Evolutionary conservation across 2,329 filamentous ascomycete species (phyloP), one percentile per base, ranked within the genome.

Genomic region (Fusarium sp.): DNA sequence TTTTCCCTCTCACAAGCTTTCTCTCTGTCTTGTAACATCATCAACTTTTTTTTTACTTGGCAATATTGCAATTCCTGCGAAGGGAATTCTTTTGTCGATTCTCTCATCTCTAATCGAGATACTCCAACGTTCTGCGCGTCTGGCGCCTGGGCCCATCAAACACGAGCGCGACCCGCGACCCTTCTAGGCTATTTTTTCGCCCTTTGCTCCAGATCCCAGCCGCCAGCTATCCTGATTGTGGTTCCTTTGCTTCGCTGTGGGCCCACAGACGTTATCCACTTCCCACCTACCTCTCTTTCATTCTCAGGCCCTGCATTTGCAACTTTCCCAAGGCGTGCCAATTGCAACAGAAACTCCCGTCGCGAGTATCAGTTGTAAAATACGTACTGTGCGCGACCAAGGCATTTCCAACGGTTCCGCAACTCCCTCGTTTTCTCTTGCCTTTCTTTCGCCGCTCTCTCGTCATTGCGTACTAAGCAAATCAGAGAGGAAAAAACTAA

Each of bases 71-170:
- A 53, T 55, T 65, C 37, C 44, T 56, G 43, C 56, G 56, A 57
- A 44, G 42, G 45, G 43, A 54, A 52, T 34, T 41, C 62, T 53
- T 46, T 58, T 52, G 41, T 23, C 39, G 52, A 55, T 50, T 53
- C 43, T 50, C 56, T 31, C 37, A 48, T 61, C 54, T 59, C 49
- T 43, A 69, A 51, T 57, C 46, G 60, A 60, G 61, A 72, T 66
- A 74, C 56, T 71, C 53, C 45, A 50, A 46, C 52, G 58, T 67
- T 74, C 72, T 75, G 73, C 73, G 73, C 72, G 72, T 62, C 73
- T 75, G 73, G 73, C 72, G 73, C 57, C 69, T 74, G 70, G 72
- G 67, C 71, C 73, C 72, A 74, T 75, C 71, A 70, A 73, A 73
- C 71, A 73, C 71, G 70, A 66, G 59, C 58, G 51, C 69, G 69